Evolutionary conservation across 2,329 filamentous ascomycete species (phyloP).

Genomic region (Phialophora chinensis): DNA sequence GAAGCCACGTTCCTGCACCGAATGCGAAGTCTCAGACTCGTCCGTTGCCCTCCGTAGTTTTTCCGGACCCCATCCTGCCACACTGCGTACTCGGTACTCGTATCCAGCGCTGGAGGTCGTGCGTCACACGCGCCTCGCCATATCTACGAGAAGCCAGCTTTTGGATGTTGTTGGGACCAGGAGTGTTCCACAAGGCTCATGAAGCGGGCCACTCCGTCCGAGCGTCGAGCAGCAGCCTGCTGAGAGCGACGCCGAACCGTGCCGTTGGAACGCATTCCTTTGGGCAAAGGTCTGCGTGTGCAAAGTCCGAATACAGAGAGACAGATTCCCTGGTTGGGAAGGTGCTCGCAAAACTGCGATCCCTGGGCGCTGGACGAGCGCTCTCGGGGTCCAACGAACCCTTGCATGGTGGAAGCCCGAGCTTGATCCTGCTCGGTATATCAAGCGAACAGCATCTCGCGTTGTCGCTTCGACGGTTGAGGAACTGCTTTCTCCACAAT

Average conservation of each 20-base stretch:
- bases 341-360: neutral
- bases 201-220: neutral
- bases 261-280: neutral
- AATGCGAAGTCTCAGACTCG: neutral
- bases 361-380: neutral
- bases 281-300: too few species aligned
- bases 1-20: neutral
- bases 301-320: neutral
- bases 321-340: neutral
- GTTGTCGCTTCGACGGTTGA: neutral
- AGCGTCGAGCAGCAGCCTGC: neutral
- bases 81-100: neutral
- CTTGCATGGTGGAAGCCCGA: neutral
- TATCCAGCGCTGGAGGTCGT: too few species aligned
- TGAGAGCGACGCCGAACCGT: neutral
- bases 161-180: neutral
- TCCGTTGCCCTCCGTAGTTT: neutral
- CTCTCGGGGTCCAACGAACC: neutral
- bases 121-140: too few species aligned
- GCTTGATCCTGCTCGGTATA: neutral
- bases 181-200: neutral
- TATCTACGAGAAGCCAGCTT: neutral
- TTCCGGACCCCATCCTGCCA: neutral
- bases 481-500: neutral
- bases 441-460: neutral